Conservation (phyloP, 2,329 filamentous ascomycete genomes). For the Fusarium beomiforme region DNA sequence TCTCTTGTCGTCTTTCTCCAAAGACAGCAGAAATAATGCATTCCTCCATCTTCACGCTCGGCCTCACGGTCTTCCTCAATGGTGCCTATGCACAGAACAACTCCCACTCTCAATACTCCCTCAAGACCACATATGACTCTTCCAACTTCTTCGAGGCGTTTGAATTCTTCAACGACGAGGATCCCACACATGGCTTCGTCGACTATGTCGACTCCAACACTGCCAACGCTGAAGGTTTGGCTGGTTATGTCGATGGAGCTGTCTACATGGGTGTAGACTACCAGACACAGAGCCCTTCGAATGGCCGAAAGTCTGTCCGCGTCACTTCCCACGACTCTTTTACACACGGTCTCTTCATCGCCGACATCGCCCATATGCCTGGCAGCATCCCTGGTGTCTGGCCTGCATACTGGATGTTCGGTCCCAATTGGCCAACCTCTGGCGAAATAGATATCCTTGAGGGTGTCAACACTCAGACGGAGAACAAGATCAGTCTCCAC, state of each 20-base stretch:
- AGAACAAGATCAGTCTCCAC: slow-evolving; percentile 74
- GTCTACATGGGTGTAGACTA: slow-evolving; percentile 78
- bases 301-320: slow-evolving; percentile 76
- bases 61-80: slow-evolving; percentile 45
- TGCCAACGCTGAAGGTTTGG: slow-evolving; percentile 67
- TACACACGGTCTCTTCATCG: slow-evolving; percentile 74
- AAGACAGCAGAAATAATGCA: slow-evolving; percentile 37
- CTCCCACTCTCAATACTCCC: slow-evolving; percentile 51
- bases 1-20: slow-evolving; percentile 2
- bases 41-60: slow-evolving; percentile 39
- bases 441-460: slow-evolving; percentile 87
- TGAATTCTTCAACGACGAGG: slow-evolving; percentile 64
- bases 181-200: slow-evolving; percentile 82
- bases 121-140: slow-evolving; percentile 59
- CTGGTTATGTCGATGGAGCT: slow-evolving; percentile 62
- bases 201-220: slow-evolving; percentile 69
- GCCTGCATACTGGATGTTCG: slow-evolving; percentile 78
- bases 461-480: slow-evolving; percentile 72
- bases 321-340: slow-evolving; percentile 74
- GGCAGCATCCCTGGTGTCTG: slow-evolving; percentile 75
- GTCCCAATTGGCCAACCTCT: slow-evolving; percentile 72
- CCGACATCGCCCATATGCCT: slow-evolving; percentile 83
- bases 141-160: slow-evolving; percentile 67
- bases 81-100: slow-evolving; percentile 36
- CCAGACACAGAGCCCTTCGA: slow-evolving; percentile 61